Conservation (phyloP, 2,329 filamentous ascomycete species). For the Diaporthe eres region DNA sequence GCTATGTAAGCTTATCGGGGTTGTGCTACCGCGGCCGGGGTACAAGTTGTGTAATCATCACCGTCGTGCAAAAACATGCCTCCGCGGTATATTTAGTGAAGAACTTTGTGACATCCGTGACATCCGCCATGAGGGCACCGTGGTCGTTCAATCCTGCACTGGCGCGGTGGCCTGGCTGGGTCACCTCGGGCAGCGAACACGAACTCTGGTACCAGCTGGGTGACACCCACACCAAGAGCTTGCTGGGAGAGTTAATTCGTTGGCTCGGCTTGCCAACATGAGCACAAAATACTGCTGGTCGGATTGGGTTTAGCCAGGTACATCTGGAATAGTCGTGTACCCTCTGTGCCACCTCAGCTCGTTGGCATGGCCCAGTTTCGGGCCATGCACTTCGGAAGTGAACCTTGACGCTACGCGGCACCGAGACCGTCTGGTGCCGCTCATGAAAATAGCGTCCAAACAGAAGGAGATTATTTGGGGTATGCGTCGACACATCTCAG, state of each 20-base stretch:
- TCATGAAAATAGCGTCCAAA: too few relatives aligned
- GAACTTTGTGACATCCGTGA: not conserved
- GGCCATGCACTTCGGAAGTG: not conserved
- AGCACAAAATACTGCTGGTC: not conserved
- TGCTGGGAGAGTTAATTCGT: not conserved
- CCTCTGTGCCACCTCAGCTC: not conserved
- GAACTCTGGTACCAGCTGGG: not conserved
- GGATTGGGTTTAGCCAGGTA: not conserved
- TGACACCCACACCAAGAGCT: not conserved
- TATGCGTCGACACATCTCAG: not conserved
- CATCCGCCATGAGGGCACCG: not conserved
- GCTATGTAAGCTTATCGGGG: not conserved
- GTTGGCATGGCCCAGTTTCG: not conserved
- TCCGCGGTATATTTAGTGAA: not conserved
- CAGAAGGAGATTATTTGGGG: too few relatives aligned
- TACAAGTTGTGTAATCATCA: not conserved
- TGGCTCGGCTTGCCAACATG: not conserved
- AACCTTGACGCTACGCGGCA: not conserved
- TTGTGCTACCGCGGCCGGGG: not conserved
- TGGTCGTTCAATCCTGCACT: not conserved
- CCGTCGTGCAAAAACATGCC: not conserved
- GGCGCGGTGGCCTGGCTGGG: not conserved
- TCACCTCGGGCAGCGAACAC: conserved; percentile 8
- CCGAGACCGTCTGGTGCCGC: not conserved
- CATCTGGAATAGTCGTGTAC: not conserved